Percentiles rank a stretch among this genome's conserved stretches.
phyloP scores from a whole-genome alignment of 2,329 filamentous ascomycete genomes.

The Parascedosporium putredinis region DNA sequence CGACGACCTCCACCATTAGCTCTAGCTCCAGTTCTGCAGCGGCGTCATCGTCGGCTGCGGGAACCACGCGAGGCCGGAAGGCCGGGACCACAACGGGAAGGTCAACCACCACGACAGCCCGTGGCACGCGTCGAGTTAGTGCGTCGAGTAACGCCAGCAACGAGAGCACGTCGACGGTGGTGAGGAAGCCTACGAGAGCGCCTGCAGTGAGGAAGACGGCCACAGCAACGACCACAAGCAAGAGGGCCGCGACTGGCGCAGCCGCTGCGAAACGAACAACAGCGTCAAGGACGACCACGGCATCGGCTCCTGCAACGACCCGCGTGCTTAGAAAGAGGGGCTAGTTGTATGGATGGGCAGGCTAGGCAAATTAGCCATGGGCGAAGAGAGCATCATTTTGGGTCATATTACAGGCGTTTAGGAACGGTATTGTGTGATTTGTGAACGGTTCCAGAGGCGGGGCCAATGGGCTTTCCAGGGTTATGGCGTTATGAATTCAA shows the following conservation, averaged over 20 bases:
- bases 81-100: constrained; percentile 22
- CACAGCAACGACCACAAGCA: constrained; percentile 27
- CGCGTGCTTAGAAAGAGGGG: constrained; percentile 46
- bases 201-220: constrained; percentile 18
- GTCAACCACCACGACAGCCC: constrained; percentile 23
- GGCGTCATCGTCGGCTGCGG: background rate
- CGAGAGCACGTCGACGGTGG: constrained; percentile 52
- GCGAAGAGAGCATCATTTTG: too few species aligned
- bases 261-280: constrained; percentile 25
- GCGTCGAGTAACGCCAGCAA: constrained; percentile 54
- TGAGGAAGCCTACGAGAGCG: constrained; percentile 38
- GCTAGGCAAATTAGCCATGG: background rate
- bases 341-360: background rate
- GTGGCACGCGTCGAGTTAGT: constrained; percentile 35
- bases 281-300: constrained; percentile 37
- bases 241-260: constrained; percentile 43
- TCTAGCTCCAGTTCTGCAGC: constrained; percentile 22
- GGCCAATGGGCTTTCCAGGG: too few species aligned
- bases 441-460: too few species aligned
- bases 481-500: background rate
- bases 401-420: background rate
- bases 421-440: background rate
- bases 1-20: constrained; percentile 32
- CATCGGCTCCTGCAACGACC: constrained; percentile 33
- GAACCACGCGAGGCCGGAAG: background rate